These are phyloP conservation scores for Mrakia gelida DNA, from an alignment of 768 basidiomycete species.

Conservation along the genomic window DNA sequence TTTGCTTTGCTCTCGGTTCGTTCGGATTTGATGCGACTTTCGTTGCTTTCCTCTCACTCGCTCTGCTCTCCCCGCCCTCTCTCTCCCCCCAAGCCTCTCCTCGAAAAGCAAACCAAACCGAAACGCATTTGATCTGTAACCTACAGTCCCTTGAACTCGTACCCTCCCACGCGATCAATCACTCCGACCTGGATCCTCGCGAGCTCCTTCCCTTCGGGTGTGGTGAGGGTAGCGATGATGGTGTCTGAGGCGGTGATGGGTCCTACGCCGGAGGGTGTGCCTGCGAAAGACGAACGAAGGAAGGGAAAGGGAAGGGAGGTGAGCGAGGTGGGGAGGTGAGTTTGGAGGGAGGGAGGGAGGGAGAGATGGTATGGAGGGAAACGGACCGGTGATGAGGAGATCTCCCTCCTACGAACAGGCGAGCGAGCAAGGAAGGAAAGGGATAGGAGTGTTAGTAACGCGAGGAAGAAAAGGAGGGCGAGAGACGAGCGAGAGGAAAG, in stretches of 20 bases:
- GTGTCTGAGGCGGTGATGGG: conserved; percentile 69
- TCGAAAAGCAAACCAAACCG: neutral
- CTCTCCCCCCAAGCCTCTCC: neutral
- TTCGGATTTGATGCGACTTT: no score
- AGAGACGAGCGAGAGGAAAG: neutral
- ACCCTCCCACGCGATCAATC: conserved; percentile 65
- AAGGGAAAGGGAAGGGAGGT: no score
- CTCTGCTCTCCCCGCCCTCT: no score
- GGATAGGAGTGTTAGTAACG: neutral
- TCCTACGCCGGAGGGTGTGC: conserved; percentile 88
- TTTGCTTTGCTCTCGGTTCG: no score
- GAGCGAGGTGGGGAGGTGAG: no score
- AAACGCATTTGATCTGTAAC: neutral
- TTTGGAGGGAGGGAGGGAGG: no score
- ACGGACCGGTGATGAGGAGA: conserved; percentile 61
- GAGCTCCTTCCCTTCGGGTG: conserved; percentile 49
- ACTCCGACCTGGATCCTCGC: conserved; percentile 63
- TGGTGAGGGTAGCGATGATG: conserved; percentile 69
- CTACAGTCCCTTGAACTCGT: conserved; percentile 50
- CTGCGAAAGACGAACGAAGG: neutral
- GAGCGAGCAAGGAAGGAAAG: neutral
- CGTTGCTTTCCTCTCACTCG: no score
- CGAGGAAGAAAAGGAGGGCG: neutral
- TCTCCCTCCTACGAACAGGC: conserved; percentile 69
- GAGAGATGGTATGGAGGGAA: no score